phyloP scores from a whole-genome alignment of 2,329 filamentous ascomycete genomes.

The Cercospora nicotianae region DNA sequence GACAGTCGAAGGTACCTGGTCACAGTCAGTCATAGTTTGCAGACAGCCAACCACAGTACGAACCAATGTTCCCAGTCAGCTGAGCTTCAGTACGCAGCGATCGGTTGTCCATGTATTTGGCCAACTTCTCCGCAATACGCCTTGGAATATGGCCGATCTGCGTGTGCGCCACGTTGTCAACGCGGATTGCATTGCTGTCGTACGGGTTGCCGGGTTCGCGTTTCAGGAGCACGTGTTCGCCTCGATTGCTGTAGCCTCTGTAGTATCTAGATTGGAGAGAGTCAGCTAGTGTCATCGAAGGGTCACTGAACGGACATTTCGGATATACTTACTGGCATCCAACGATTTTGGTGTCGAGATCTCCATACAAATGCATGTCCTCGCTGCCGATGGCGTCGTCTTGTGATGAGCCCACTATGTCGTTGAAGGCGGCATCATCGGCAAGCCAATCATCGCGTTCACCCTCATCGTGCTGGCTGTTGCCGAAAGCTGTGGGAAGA shows the following conservation, averaged over 20 bases:
- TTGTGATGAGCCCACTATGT: constrained; percentile 36
- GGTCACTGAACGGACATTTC: constrained; percentile 49
- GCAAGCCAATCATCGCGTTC: constrained; percentile 34
- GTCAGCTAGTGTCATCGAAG: constrained; percentile 46
- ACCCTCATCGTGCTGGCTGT: background rate
- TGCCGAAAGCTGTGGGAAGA: constrained; percentile 18
- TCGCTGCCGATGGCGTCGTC: constrained; percentile 34
- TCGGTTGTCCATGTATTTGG: constrained; percentile 64
- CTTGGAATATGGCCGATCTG: constrained; percentile 80
- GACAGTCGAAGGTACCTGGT: constrained; percentile 62
- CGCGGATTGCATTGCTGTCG: constrained; percentile 73
- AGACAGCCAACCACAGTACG: constrained; percentile 2
- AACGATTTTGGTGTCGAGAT: constrained; percentile 57
- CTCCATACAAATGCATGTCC: constrained; percentile 37
- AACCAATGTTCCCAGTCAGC: constrained; percentile 65
- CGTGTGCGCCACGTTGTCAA: constrained; percentile 70
- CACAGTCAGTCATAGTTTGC: background rate
- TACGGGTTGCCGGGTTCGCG: constrained; percentile 66
- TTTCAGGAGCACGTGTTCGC: constrained; percentile 62
- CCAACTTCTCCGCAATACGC: constrained; percentile 67
- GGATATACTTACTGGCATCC: constrained; percentile 43
- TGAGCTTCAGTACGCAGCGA: constrained; percentile 67
- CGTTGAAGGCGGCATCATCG: constrained; percentile 34
- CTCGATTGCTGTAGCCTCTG: constrained; percentile 51
- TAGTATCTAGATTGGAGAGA: background rate